Base-by-base conservation (phyloP, 2,329 filamentous ascomycete species). In the Podosphaera xanthii region DNA sequence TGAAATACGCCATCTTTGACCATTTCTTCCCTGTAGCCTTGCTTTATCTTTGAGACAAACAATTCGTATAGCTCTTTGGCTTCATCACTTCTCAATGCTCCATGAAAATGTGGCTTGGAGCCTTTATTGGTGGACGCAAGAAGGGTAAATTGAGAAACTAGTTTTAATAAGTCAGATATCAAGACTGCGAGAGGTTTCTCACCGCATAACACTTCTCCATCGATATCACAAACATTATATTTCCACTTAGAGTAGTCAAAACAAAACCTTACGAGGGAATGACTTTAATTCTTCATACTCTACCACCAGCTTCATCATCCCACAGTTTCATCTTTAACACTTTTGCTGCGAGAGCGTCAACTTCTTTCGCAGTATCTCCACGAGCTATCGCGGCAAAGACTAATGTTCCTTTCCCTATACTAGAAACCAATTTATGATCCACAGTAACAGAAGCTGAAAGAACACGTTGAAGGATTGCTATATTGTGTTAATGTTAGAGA, bases 1-100 rank as follows among this genome's bases (percentile, higher is more conserved):
- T 95, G 91, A 70, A 98, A 98, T 36, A 91, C 82, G n/a, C 94
- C 92, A 69, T 98, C 84, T 69, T 95, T 89, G 60, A 98, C 90
- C 63, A 77, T 83, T 7, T 88, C 86, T 5, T 78, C 71, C 4
- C 74, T 71, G 70, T 97, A 94, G 2, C 81, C 76, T 59, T 82
- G 76, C 65, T 82, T 78, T 49, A 97, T 81, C 65, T 85, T 86
- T 57, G 79, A 73, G 65, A 90, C 81, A 73, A 98, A 97, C 68
- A 84, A 77, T 59, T 90, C 80, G 69, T 97, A 98, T 5, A 97
- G 76, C 62, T 78, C 78, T 66, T 82, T 86, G 33, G 91, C 92
- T 60, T 90, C 81, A 9, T 86, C 81, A 2, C 84, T 83, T 55
- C 80, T 80, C 62, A 91, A 83, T 4, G 92, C 90, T 10, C 86